A percentile compares a stretch with the other conserved stretches of the same genome.
Evolutionary conservation across 495 filamentous ascomycete genomes (phyloP).

Genomic region (Podospora didyma): DNA sequence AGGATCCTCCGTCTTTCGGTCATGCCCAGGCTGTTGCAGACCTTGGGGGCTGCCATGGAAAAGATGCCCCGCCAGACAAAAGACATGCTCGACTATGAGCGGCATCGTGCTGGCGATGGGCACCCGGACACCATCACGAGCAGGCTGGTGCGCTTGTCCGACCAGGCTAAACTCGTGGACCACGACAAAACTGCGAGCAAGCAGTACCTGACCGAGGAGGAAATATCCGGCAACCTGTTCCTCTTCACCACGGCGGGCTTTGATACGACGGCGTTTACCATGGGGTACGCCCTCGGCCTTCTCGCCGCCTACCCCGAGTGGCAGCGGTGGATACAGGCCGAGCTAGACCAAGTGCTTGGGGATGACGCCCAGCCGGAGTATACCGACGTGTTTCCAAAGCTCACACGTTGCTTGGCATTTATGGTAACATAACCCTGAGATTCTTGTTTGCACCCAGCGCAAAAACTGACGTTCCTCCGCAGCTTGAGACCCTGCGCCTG

Average conservation of each 20-base stretch:
- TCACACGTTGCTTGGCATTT: slow-evolving; percentile 38
- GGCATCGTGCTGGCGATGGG: slow-evolving; percentile 3
- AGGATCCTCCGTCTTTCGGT: slow-evolving; percentile 25
- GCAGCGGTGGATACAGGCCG: slow-evolving; percentile 31
- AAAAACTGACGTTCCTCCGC: neutral
- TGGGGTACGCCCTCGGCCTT: slow-evolving; percentile 40
- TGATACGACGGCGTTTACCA: slow-evolving; percentile 48
- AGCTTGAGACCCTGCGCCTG: slow-evolving; percentile 48
- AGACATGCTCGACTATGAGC: slow-evolving; percentile 33
- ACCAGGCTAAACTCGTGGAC: slow-evolving; percentile 5
- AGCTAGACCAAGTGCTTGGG: slow-evolving; percentile 16
- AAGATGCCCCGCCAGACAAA: slow-evolving; percentile 20
- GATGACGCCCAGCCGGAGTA: slow-evolving; percentile 23
- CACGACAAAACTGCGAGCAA: neutral
- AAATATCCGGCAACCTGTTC: slow-evolving; percentile 49
- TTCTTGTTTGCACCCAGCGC: neutral
- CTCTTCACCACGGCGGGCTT: slow-evolving; percentile 49
- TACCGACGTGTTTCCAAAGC: slow-evolving; percentile 30
- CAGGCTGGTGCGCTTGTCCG: slow-evolving; percentile 26
- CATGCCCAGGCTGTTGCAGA: slow-evolving; percentile 26
- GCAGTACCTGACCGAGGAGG: slow-evolving; percentile 33
- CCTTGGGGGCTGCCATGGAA: slow-evolving; percentile 23
- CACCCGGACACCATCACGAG: slow-evolving; percentile 35
- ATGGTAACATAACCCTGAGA: slow-evolving; percentile 28
- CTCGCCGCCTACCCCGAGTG: slow-evolving; percentile 41